Percentiles rank a stretch among this genome's conserved stretches.
These are phyloP conservation scores for Antrodiella citrinella DNA, from an alignment of 768 basidiomycete species.

Conservation along the genomic window DNA sequence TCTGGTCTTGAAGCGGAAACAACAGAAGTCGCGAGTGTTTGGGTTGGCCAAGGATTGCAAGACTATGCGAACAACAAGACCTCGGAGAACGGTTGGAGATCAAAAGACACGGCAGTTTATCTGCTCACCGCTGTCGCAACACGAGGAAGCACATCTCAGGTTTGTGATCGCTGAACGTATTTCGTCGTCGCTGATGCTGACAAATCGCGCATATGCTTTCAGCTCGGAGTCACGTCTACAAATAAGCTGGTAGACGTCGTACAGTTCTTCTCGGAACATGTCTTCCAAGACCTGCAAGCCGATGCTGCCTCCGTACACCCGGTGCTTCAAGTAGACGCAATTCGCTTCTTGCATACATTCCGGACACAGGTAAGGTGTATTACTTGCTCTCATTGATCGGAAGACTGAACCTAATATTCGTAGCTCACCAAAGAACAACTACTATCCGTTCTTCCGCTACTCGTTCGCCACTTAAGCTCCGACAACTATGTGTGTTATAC, in stretches of 20 bases:
- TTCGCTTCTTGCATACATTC: conserved; percentile 91
- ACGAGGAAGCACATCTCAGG: conserved; percentile 79
- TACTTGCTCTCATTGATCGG: too few species aligned
- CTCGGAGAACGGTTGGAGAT: conserved; percentile 65
- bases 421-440: conserved; percentile 93
- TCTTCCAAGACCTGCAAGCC: conserved; percentile 80
- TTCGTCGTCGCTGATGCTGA: too few species aligned
- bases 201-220: conserved; percentile 1
- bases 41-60: conserved; percentile 68
- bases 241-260: conserved; percentile 91
- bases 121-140: conserved; percentile 91
- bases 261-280: conserved; percentile 89
- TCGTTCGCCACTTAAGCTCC: conserved; percentile 75
- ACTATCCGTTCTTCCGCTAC: conserved; percentile 79
- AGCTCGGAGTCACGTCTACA: conserved; percentile 91
- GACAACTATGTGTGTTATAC: conserved; percentile 90
- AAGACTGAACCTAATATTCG: too few species aligned
- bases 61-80: conserved; percentile 53
- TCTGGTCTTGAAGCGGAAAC: conserved; percentile 76
- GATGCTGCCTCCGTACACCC: conserved; percentile 64
- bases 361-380: conserved; percentile 68
- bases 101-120: conserved; percentile 91
- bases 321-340: conserved; percentile 92
- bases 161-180: too few species aligned
- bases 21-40: conserved; percentile 81